Conservation (phyloP, 2,329 filamentous ascomycete species). For the Piedraia hortae region DNA sequence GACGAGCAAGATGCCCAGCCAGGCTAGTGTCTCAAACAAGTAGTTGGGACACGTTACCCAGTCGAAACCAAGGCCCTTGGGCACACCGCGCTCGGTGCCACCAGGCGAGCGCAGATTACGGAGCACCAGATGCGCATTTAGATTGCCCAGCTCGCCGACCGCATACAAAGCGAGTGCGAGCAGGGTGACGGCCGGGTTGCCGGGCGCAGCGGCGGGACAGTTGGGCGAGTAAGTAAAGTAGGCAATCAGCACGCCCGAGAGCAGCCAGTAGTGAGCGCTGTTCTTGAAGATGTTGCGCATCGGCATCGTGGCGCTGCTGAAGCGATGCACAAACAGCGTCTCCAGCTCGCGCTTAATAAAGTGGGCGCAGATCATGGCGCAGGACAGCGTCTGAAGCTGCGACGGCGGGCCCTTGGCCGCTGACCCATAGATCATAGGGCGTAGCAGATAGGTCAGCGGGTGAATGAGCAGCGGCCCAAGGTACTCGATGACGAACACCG, state of each 20-base stretch:
- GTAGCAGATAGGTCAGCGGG: conserved; percentile 39
- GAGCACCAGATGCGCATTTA: conserved; percentile 53
- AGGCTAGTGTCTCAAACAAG: conserved; percentile 70
- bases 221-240: conserved; percentile 62
- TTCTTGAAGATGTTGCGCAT: conserved; percentile 79
- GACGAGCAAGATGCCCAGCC: conserved; percentile 56
- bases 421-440: conserved; percentile 41
- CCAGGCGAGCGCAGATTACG: conserved; percentile 50
- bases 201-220: conserved; percentile 32
- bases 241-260: conserved; percentile 55
- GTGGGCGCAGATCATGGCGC: conserved; percentile 49
- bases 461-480: conserved; percentile 76
- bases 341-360: conserved; percentile 90
- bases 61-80: conserved; percentile 55
- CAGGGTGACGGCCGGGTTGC: conserved; percentile 30
- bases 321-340: conserved; percentile 82
- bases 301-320: conserved; percentile 87
- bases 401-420: conserved; percentile 21
- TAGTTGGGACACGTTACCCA: conserved; percentile 94
- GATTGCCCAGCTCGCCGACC: conserved; percentile 56
- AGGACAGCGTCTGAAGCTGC: conserved; percentile 42
- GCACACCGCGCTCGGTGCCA: conserved; percentile 68
- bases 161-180: conserved; percentile 43
- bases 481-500: conserved; percentile 89
- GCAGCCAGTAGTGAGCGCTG: conserved; percentile 74